Base-by-base conservation (phyloP, 2,329 filamentous ascomycete species). In the Exophiala spinifera region DNA sequence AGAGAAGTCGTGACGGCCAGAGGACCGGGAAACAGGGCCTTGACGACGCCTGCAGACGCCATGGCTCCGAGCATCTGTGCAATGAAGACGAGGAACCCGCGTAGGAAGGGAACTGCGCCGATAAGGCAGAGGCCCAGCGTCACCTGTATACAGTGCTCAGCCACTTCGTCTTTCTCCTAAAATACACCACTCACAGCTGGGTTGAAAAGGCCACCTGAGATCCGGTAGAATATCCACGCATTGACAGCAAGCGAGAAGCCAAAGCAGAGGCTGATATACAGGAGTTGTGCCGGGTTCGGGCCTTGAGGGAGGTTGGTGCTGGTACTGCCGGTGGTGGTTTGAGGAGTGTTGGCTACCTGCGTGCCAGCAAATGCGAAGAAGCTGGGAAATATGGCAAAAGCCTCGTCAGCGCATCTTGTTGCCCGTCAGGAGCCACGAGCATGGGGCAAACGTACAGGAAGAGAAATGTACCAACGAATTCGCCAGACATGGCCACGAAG, bases 21-120 rank as follows among this genome's bases (percentile, higher is more conserved):
- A 1, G 73, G 69, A 1, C 80, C 82, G 0, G 84, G 83, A n/a
- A 86, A 74, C 3, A 87, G 70, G 1, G 73, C 79, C 31, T 77
- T 74, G 1, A 81, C 77, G 1, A 86, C 74, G 15, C 76, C 82
- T 0, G 82, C 79, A 1, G 84, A 79, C 1, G 78, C 76, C 42
- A 87, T 84, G 4, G 76, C 79, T 4, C 72, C 84, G 1, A 83
- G 63, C 7, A 87, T 63, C 64, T 88, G 84, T 1, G 80, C 76
- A 4, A 76, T 67, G 47, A 85, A 69, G 47, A 86, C 74, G 1
- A 81, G 61, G 1, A 75, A 57, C 4, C 75, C 79, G 4, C 83
- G 79, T 1, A 80, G 19, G 14, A 76, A 73, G n/a, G 73, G 73
- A 40, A 86, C 72, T 3, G 78, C 80, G 1, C 82, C 81, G 46